Evolutionary conservation across 345 rosid genomes (phyloP).

Genomic region (Populus euphratica): DNA sequence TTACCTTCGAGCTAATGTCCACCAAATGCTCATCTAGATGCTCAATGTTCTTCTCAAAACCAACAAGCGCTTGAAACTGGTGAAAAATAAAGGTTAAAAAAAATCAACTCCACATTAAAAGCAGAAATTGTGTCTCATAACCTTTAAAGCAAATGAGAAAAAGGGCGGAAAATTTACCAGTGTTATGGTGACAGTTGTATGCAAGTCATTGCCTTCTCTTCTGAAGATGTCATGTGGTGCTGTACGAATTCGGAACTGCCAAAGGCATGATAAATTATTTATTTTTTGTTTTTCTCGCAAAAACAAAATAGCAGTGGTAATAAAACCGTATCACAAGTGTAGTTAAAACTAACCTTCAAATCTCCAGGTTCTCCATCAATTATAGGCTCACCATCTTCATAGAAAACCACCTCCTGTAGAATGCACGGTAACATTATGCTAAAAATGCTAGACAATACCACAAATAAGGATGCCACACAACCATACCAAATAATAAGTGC

Average conservation of each 20-base stretch:
- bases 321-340: background rate
- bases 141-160: background rate
- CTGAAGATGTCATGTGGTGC: constrained; percentile 77
- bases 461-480: background rate
- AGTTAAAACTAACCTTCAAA: constrained; percentile 54
- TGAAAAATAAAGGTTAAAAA: background rate
- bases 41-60: constrained; percentile 84
- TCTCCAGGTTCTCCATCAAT: constrained; percentile 98
- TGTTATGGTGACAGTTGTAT: constrained; percentile 74
- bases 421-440: constrained; percentile 9
- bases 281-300: background rate
- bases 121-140: background rate
- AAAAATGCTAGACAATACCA: background rate
- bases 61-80: constrained; percentile 96
- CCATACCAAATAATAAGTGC: background rate
- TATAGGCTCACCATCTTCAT: constrained; percentile 92
- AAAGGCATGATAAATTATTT: background rate
- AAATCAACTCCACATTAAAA: background rate
- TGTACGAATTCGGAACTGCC: constrained; percentile 82
- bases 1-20: constrained; percentile 79
- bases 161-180: constrained; percentile 45
- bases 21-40: constrained; percentile 98
- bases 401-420: constrained; percentile 85
- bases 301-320: background rate
- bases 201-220: constrained; percentile 90